phyloP scores from a whole-genome alignment of 2,329 filamentous ascomycete species.

The Fusarium sp. region DNA sequence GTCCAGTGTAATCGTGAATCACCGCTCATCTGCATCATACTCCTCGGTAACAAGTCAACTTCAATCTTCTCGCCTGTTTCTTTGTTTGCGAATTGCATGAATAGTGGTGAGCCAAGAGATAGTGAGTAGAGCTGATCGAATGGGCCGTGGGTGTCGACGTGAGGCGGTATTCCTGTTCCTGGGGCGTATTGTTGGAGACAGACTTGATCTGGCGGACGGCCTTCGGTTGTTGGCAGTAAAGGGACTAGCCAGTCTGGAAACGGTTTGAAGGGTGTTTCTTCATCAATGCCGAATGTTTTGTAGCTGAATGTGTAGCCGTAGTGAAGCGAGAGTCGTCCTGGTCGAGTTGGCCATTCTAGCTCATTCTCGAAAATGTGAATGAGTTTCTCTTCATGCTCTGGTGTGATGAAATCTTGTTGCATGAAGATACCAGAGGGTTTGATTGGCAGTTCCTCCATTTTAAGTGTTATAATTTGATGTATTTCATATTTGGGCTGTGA shows the following conservation, averaged over 20 bases:
- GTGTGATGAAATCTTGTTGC: slow-evolving; percentile 60
- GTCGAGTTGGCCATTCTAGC: slow-evolving; percentile 59
- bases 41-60: slow-evolving; percentile 61
- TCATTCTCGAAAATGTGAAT: slow-evolving; percentile 57
- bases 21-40: slow-evolving; percentile 63
- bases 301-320: slow-evolving; percentile 70
- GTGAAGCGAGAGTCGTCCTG: slow-evolving; percentile 62
- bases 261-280: slow-evolving; percentile 59
- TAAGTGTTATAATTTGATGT: not conserved
- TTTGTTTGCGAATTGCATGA: slow-evolving; percentile 58
- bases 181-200: slow-evolving; percentile 72
- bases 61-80: slow-evolving; percentile 50
- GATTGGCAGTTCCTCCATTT: slow-evolving; percentile 44
- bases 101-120: slow-evolving; percentile 55
- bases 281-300: slow-evolving; percentile 67
- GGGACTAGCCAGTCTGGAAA: slow-evolving; percentile 65
- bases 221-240: slow-evolving; percentile 58
- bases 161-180: slow-evolving; percentile 69
- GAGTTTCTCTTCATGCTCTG: slow-evolving; percentile 58
- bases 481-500: not conserved
- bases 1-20: slow-evolving; percentile 66
- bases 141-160: slow-evolving; percentile 67
- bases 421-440: slow-evolving; percentile 55
- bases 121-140: slow-evolving; percentile 60
- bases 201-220: slow-evolving; percentile 65